Percentiles rank a stretch among this genome's conserved stretches.
phyloP scores from a whole-genome alignment of 371 early-diverging fungal species.

The Rhizopus microsporus region DNA sequence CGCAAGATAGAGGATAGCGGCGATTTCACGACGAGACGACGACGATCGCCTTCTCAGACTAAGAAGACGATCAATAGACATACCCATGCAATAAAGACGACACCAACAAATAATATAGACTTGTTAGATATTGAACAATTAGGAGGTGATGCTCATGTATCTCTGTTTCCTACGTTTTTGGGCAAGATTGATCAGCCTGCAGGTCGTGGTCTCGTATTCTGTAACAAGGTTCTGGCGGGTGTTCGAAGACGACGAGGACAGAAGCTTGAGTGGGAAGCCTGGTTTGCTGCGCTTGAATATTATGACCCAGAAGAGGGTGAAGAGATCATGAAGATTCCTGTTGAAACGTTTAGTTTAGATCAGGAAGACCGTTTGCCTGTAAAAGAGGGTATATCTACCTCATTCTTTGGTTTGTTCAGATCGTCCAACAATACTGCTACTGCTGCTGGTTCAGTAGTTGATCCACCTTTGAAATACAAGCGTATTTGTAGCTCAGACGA shows the following conservation, averaged over 20 bases:
- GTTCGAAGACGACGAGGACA: slow-evolving; percentile 28
- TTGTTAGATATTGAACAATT: slow-evolving; percentile 41
- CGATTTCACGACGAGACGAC: slow-evolving; percentile 2
- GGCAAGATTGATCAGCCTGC: slow-evolving; percentile 33
- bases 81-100: not conserved
- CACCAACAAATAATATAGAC: slow-evolving; percentile 8
- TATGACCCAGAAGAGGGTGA: slow-evolving; percentile 19
- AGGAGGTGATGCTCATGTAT: slow-evolving; percentile 19
- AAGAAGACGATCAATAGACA: slow-evolving; percentile 1
- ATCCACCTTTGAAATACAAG: slow-evolving; percentile 13
- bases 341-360: slow-evolving; percentile 24
- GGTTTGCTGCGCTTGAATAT: slow-evolving; percentile 42
- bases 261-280: slow-evolving; percentile 32
- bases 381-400: slow-evolving; percentile 6
- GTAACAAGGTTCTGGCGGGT: slow-evolving; percentile 35
- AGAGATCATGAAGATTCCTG: slow-evolving; percentile 10
- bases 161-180: slow-evolving; percentile 22
- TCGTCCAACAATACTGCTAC: not conserved
- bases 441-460: slow-evolving; percentile 10
- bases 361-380: not conserved
- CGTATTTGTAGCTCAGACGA: slow-evolving; percentile 10
- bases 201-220: slow-evolving; percentile 31
- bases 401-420: slow-evolving; percentile 19
- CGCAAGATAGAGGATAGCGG: slow-evolving; percentile 13
- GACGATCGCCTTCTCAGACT: not conserved